Percentiles rank a stretch among this genome's conserved stretches.
phyloP scores from a whole-genome alignment of 345 rosid genomes.

The Geranium rotundifolium region DNA sequence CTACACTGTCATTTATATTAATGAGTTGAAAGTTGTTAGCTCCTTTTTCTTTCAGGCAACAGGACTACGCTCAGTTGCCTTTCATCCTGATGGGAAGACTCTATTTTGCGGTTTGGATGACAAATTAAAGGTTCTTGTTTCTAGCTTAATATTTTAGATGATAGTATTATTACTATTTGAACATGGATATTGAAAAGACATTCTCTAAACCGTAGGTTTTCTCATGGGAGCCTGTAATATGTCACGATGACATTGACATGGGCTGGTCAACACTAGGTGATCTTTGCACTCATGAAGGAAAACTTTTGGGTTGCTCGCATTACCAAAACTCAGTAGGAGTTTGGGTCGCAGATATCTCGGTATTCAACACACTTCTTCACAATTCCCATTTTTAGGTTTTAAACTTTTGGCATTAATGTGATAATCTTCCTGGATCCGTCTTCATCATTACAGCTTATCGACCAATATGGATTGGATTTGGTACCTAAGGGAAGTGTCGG shows the following conservation, averaged over 20 bases:
- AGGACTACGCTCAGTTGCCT: slow-evolving; percentile 59
- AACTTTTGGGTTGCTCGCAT: slow-evolving; percentile 80
- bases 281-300: slow-evolving; percentile 73
- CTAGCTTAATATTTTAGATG: neutral
- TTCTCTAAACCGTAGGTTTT: slow-evolving; percentile 53
- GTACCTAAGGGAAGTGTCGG: slow-evolving; percentile 31
- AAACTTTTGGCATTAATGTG: neutral
- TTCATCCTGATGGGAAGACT: slow-evolving; percentile 87
- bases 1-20: neutral
- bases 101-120: slow-evolving; percentile 86
- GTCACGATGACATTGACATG: slow-evolving; percentile 76
- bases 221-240: slow-evolving; percentile 95
- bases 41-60: slow-evolving; percentile 36
- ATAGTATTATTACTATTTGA: too few relatives aligned
- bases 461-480: slow-evolving; percentile 55
- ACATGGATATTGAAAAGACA: slow-evolving; percentile 1
- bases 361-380: slow-evolving; percentile 16
- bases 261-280: slow-evolving; percentile 94
- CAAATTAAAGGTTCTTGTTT: slow-evolving; percentile 49
- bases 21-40: neutral
- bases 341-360: slow-evolving; percentile 84
- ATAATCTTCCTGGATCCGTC: slow-evolving; percentile 1
- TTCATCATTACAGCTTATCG: slow-evolving; percentile 45
- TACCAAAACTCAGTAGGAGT: slow-evolving; percentile 72
- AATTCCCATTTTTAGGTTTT: neutral